Evolutionary conservation across 2,329 filamentous ascomycete genomes (phyloP), one percentile per base, ranked within the genome.

Genomic region (Fusarium miscanthi): DNA sequence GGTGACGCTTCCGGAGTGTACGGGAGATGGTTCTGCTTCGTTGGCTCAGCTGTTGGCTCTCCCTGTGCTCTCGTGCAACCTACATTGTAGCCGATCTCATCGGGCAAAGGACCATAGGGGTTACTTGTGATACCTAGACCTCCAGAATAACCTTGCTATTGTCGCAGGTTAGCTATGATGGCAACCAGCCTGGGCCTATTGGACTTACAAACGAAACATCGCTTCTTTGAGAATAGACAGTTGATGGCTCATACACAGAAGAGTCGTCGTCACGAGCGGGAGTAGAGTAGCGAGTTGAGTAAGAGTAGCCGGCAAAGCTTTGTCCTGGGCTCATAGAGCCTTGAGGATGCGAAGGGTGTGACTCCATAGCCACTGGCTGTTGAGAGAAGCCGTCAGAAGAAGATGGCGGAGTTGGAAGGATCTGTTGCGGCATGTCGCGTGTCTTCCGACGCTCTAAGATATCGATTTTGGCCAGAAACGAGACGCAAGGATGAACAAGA

Each of bases 1-100:
- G 88, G 86, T 37, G 87, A 89, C 58, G 84, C 85, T 33, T 85
- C 86, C 0, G 87, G 86, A 11, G 87, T 88, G 48, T 74, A 78
- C 10, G 73, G 75, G 10, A 54, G 35, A 48, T 63, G 73, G 30
- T 60, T 31, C 75, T 79, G 41, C 23, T 17, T 23, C 30, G 41
- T 42, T 25, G 35, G 64, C 71, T 60, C 62, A 45, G 63, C 21
- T 35, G 21, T 48, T 49, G 54, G n/a, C 54, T 41, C 30, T 13
- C 11, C n/a, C 16, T 21, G 13, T 25, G 11, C 46, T 46, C 19
- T 25, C 35, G 30, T 30, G 33, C 19, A 41, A 68, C 74, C 69
- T 37, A 77, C 76, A 51, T 63, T 62, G 53, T 77, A 77, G 19
- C 65, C 67, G 35, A 67, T 35, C 31, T 77, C 76, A n/a, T 54